Base-by-base conservation (phyloP, 441 rosid genomes). In the Daphne laureola region DNA sequence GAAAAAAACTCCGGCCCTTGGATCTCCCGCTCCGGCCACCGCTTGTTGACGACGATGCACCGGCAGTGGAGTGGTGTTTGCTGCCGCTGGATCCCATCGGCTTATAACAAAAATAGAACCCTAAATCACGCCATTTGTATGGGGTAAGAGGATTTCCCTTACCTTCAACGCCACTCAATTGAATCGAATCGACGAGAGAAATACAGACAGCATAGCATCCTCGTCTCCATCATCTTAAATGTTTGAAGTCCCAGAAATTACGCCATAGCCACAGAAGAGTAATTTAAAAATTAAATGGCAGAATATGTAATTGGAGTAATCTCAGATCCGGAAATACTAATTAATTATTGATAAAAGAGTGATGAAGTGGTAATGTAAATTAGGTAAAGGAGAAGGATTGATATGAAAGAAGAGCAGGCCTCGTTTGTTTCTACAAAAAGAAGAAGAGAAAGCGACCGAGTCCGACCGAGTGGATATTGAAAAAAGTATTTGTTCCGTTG, bases 21-120 rank as follows among this genome's bases (percentile, higher is more conserved):
- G 71, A 83, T n/a, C 80, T 71, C 62, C 73, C 81, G 55, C 78
- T 80, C 56, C 75, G 75, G 46, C 71, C 58, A 35, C 62, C 61
- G 52, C 67, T 62, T 51, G 65, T 55, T 55, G 63, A 51, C 12
- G 74, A 62, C 12, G 64, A 59, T 43, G 62, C 56, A 2, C 35
- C 51, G 6, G 47, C 55, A 51, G 65, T 61, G 55, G 59, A 58
- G 50, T 49, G 68, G 27, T 73, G 73, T 61, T 85, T 93, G 61
- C 97, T 93, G 43, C 95, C 78, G 47, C 85, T 72, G 60, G 96
- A 83, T 73, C 99, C 97, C 99, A 93, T 90, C 44, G 62, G 58
- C 44, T 45, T 26, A 13, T 40, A 5, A 53, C 12, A 42, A 26
- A 58, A 49, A 44, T 40, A 14, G 46, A 21, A 17, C n/a, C 53